A percentile compares a stretch with the other conserved stretches of the same genome.
phyloP scores from a whole-genome alignment of 1,284 basidiomycete genomes.

The Marasmius fiardii region DNA sequence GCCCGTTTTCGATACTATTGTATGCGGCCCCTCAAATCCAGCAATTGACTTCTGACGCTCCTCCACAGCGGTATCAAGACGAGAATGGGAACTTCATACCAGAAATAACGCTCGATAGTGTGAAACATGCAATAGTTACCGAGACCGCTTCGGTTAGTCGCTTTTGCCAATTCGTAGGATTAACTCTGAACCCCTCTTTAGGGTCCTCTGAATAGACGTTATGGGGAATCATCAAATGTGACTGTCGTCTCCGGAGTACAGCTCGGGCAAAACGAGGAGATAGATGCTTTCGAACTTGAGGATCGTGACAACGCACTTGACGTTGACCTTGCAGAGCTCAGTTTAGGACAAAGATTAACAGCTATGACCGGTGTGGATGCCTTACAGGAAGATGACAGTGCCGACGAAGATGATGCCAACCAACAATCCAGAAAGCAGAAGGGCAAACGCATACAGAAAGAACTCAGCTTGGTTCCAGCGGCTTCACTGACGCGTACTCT shows the following conservation, averaged over 20 bases:
- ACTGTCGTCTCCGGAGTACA: slow-evolving; percentile 62
- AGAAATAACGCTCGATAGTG: slow-evolving; percentile 50
- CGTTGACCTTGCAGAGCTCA: slow-evolving; percentile 84
- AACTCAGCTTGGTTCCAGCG: slow-evolving; percentile 62
- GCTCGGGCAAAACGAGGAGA: slow-evolving; percentile 54
- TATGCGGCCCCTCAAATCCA: slow-evolving; percentile 32
- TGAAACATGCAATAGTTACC: slow-evolving; percentile 32
- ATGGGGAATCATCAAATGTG: slow-evolving; percentile 59
- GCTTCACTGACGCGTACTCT: slow-evolving; percentile 92
- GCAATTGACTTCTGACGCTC: slow-evolving; percentile 3
- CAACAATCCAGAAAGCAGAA: slow-evolving; percentile 18
- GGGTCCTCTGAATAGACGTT: slow-evolving; percentile 49
- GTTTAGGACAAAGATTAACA: slow-evolving; percentile 83
- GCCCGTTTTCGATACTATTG: slow-evolving; percentile 67
- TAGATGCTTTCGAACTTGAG: slow-evolving; percentile 48
- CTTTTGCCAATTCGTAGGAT: slow-evolving; percentile 10
- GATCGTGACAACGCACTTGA: slow-evolving; percentile 71
- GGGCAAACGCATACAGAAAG: slow-evolving; percentile 32
- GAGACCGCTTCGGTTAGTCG: slow-evolving; percentile 25
- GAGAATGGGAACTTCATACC: slow-evolving; percentile 54
- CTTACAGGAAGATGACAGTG: slow-evolving; percentile 45
- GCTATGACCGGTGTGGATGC: slow-evolving; percentile 54
- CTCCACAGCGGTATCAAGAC: slow-evolving; percentile 49
- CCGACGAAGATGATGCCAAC: slow-evolving; percentile 24
- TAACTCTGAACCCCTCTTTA: slow-evolving; percentile 15